phyloP scores from a whole-genome alignment of 208 protist species.

The Ichthyophonus hoferi region DNA sequence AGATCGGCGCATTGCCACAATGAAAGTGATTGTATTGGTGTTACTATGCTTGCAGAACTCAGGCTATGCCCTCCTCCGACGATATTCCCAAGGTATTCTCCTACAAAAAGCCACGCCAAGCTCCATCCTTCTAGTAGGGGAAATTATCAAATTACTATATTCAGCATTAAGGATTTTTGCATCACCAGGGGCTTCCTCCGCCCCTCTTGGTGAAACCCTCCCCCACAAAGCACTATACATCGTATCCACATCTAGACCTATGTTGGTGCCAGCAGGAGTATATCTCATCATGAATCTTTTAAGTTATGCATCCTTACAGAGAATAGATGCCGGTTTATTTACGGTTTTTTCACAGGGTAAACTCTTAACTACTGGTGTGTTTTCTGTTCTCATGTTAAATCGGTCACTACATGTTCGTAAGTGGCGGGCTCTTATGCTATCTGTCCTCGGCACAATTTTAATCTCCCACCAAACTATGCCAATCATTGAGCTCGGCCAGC shows the following conservation, averaged over 20 bases:
- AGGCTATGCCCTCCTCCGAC: neutral
- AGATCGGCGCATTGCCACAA: too few relatives aligned
- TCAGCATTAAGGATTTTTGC: neutral
- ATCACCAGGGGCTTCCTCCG: neutral
- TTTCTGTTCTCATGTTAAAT: neutral
- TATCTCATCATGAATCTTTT: conserved; percentile 27
- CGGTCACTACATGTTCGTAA: neutral
- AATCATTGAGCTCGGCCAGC: neutral
- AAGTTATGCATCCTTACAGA: conserved; percentile 3
- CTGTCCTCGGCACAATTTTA: neutral
- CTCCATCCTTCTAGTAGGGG: conserved; percentile 7
- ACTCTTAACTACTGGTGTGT: conserved; percentile 2
- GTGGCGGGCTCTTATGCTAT: conserved; percentile 11
- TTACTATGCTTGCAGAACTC: conserved; percentile 1
- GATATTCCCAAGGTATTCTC: conserved; percentile 9
- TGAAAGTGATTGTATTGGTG: too few relatives aligned
- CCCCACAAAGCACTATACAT: too few relatives aligned
- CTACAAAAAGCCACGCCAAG: neutral
- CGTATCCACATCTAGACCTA: neutral
- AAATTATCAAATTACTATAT: conserved; percentile 3
- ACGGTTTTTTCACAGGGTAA: conserved; percentile 20
- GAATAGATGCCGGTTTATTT: conserved; percentile 24
- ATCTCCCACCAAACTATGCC: conserved; percentile 9
- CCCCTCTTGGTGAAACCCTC: neutral
- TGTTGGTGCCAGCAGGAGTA: conserved; percentile 14